Conservation (phyloP, 2,329 filamentous ascomycete genomes). For the Microsporum canis region DNA sequence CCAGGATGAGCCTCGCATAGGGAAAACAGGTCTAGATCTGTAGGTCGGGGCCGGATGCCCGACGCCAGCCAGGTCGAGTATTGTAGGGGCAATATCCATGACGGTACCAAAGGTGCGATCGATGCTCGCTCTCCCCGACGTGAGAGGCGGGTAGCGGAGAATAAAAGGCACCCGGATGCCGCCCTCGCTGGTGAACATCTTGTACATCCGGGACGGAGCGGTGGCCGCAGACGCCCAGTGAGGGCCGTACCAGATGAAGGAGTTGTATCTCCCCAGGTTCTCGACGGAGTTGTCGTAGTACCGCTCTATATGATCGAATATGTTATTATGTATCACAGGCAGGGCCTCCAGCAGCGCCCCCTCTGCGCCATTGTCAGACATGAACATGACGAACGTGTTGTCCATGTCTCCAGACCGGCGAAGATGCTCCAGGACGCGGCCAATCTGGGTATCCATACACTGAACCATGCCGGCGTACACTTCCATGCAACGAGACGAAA, state of each 20-base stretch:
- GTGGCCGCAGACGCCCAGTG: slow-evolving; percentile 46
- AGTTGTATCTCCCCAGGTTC: slow-evolving; percentile 47
- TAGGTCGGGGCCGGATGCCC: slow-evolving; percentile 45
- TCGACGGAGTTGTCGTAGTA: slow-evolving; percentile 49
- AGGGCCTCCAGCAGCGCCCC: slow-evolving; percentile 49
- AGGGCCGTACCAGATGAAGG: slow-evolving; percentile 51
- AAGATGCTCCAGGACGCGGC: slow-evolving; percentile 48
- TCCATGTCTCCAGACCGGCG: slow-evolving; percentile 47
- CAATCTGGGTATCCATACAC: slow-evolving; percentile 49
- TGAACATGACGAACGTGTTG: slow-evolving; percentile 54
- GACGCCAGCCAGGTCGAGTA: slow-evolving; percentile 32
- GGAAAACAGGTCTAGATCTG: slow-evolving; percentile 40
- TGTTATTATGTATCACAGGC: slow-evolving; percentile 44
- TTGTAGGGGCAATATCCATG: slow-evolving; percentile 42
- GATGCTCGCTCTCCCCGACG: slow-evolving; percentile 24
- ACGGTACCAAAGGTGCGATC: slow-evolving; percentile 44
- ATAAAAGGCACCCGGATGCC: slow-evolving; percentile 45
- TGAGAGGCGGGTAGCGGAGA: slow-evolving; percentile 31
- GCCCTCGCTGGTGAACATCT: slow-evolving; percentile 40
- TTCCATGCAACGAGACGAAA: slow-evolving; percentile 45
- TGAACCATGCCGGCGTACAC: slow-evolving; percentile 55
- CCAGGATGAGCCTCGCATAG: slow-evolving; percentile 43
- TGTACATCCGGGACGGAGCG: slow-evolving; percentile 40
- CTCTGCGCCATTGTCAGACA: slow-evolving; percentile 53
- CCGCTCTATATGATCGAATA: slow-evolving; percentile 44